Base-by-base conservation (phyloP, 2,329 filamentous ascomycete genomes). In the Hymenoscyphus salicellus region DNA sequence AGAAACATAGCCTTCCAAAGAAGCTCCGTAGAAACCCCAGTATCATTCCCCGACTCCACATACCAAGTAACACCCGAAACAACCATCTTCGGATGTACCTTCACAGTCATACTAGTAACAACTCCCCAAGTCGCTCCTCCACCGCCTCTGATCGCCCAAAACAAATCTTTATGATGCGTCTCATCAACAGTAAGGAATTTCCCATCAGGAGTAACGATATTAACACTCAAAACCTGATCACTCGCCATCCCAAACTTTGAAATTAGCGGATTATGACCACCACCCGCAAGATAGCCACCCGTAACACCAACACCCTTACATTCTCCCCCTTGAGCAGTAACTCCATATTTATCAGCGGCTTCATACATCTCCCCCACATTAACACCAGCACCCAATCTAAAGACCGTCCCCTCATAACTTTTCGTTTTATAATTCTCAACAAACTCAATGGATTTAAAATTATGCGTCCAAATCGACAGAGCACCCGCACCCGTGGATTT, bases 71-170 rank as follows among this genome's bases (percentile, higher is more conserved):
- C 32, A 2, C 41, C 43, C 20, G 59, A 52, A 26, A 61, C 23
- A n/a, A 17, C 30, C 26, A 61, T 61, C 17, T 52, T 55, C 8
- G 60, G 60, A 33, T 56, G 33, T 30, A 43, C 60, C 16, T 56
- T 55, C 2, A 62, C 60, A 28, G 49, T 56, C 46, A 62, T 43
- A 26, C 30, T 28, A 28, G 60, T 62, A n/a, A 62, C 60, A 5
- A 71, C 66, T 0, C 83, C 86, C 70, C 86, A 89, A 0, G 84
- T 88, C 20, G 81, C 82, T 3, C 83, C 84, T 7, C 85, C 85
- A 4, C 84, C 80, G 5, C 86, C 85, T 62, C 83, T 77, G 63
- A 88, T 78, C 0, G 86, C 87, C 86, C 86, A 90, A 73, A 87
- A 89, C 0, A 89, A 75, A 59, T 89, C 86, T 0, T 76, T 64